Evolutionary conservation across 2,329 filamentous ascomycete species (phyloP), one percentile per base, ranked within the genome.

Genomic region (Pseudocercospora macadamiae): DNA sequence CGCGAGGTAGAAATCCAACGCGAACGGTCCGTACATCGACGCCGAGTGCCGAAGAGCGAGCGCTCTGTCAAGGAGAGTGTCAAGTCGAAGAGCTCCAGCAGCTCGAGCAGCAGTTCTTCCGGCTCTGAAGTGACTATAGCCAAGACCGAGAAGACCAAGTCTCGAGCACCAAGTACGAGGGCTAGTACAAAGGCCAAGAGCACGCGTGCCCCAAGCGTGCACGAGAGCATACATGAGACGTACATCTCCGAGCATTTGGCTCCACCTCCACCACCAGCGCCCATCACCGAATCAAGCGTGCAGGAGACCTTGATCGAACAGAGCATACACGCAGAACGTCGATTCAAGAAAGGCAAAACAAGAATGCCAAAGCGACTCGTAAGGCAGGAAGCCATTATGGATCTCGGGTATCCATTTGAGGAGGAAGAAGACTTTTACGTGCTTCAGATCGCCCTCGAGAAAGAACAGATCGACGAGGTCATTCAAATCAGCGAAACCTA

Each of bases 401-500:
- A 96, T 64, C 80, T 96, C 12, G 89, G 90, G 10, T 96, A 96
- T 74, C 90, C 91, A 0, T 97, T 87, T 68, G 83, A 90, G 56
- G 90, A 96, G 78, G 91, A 96, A 90, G 91, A 89, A 36, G 88
- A 89, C 66, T 89, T 89, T 19, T 86, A 95, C 67, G 84, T 96
- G 53, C 86, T 97, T 30, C 86, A 89, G 66, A 89, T 90, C 70
- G 93, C 93, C 8, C 82, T 97, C 4, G 90, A 91, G 14, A 93
- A 96, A 68, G 86, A 93, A 16, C 91, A 96, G 68, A 97, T 97
- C 63, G 92, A 97, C 67, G 89, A 96, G 69, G 82, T 97, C 44
- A 89, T 97, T 68, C 88, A 86, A 68, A 80, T 92, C 51, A 96
- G 91, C 74, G 89, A 92, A 69, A 86, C 89, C 28, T 92, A 91